These are phyloP conservation scores for Rubia yunnanensis DNA, from an alignment of 257 asterid species.

Conservation along the genomic window DNA sequence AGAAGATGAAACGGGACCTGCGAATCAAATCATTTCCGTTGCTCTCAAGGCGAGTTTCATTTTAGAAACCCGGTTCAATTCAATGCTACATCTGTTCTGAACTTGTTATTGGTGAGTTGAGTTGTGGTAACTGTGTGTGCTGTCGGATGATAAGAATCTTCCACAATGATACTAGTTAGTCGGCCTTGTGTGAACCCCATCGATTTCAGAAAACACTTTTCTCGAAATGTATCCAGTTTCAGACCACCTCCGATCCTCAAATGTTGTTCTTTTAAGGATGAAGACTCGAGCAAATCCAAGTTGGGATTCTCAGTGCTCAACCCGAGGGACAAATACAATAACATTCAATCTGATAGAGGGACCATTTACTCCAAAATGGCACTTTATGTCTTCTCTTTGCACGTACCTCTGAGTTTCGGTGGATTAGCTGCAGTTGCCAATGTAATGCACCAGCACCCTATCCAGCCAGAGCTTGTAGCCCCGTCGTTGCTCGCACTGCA, in stretches of 20 bases:
- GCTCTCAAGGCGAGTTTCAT: no score
- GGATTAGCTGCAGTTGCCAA: constrained; percentile 58
- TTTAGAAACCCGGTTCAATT: no score
- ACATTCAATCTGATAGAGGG: constrained; percentile 36
- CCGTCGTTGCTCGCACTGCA: constrained; percentile 41
- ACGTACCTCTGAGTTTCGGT: constrained; percentile 82
- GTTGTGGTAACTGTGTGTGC: no score
- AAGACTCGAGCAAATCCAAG: not conserved
- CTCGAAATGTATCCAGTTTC: not conserved
- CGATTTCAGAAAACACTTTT: not conserved
- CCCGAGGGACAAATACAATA: constrained; percentile 20
- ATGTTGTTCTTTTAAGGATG: not conserved
- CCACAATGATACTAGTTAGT: not conserved
- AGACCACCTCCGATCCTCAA: not conserved
- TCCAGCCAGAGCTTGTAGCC: constrained; percentile 53
- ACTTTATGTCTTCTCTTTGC: constrained; percentile 66
- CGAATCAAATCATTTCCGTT: no score
- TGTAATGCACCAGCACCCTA: constrained; percentile 45
- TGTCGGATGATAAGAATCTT: no score
- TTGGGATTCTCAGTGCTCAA: constrained; percentile 59
- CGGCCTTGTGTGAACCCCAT: not conserved
- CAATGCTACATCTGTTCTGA: no score
- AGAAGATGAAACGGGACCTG: no score
- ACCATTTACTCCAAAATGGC: constrained; percentile 65
- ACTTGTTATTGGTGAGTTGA: no score